Percentiles rank a stretch among this genome's conserved stretches.
Evolutionary conservation across 2,329 filamentous ascomycete species (phyloP).

Genomic region (Albophoma yamanashiensis): DNA sequence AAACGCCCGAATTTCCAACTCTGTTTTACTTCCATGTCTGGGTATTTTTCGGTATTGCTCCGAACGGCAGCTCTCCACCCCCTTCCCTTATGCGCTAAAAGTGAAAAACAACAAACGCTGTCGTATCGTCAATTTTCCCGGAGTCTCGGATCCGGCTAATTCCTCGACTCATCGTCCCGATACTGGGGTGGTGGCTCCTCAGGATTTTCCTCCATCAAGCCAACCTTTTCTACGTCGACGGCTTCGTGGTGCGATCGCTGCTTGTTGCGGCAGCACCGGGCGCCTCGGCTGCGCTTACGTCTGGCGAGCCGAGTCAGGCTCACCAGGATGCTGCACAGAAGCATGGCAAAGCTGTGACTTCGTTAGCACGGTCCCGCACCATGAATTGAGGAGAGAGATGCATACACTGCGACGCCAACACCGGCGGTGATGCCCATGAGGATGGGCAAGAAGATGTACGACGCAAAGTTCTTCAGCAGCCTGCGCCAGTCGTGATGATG

Average conservation of each 20-base stretch:
- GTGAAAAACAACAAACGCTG: background rate
- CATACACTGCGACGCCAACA: constrained; percentile 53
- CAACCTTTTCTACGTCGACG: constrained; percentile 36
- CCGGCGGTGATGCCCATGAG: constrained; percentile 59
- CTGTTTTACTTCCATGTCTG: background rate
- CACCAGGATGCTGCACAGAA: constrained; percentile 50
- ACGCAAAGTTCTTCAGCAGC: constrained; percentile 43
- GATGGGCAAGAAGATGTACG: constrained; percentile 57
- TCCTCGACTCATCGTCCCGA: constrained; percentile 13
- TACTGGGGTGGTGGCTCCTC: constrained; percentile 18
- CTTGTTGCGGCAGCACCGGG: constrained; percentile 6
- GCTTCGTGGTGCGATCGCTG: background rate
- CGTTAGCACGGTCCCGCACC: constrained; percentile 9
- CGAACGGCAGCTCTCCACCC: background rate
- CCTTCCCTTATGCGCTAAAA: no score
- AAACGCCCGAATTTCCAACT: background rate
- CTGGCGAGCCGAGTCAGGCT: constrained; percentile 44
- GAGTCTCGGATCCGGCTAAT: constrained; percentile 4
- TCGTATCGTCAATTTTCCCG: background rate
- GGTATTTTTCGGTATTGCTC: background rate
- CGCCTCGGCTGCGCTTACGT: constrained; percentile 5
- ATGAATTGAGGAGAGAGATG: constrained; percentile 5
- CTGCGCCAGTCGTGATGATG: constrained; percentile 25
- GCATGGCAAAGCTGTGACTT: constrained; percentile 46
- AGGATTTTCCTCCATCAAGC: constrained; percentile 30